Base-by-base conservation (phyloP, 805 yeast genomes). In the Zygosaccharomyces rouxii region DNA sequence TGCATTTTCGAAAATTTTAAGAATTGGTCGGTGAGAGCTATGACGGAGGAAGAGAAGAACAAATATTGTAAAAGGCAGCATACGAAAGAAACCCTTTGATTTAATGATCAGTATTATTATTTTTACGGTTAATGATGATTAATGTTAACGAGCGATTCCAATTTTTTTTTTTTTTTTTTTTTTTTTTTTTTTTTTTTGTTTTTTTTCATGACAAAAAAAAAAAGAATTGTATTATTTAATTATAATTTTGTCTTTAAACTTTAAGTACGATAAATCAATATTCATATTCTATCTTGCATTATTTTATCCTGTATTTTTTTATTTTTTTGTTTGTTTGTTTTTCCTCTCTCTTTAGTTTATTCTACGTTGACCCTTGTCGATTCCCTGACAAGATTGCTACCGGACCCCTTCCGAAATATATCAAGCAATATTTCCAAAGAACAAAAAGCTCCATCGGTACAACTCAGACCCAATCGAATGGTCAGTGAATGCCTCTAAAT, bases 21-120 rank as follows among this genome's bases (percentile, higher is more conserved):
- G n/a, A 60, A 48, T 33, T 66, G 70, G 70, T 41, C 60, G 11
- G 58, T 64, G 3, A 53, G 61, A 33, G 56, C 54, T 19, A 62
- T 66, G 57, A 51, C 63, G 4, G 67, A 64, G 10, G 67, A 58
- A 5, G 68, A 64, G 35, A 66, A 60, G 47, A 50, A 43, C 16
- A 61, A 60, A 39, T 64, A 62, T 42, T 64, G 70, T 46, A 64
- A 63, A 46, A 55, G 68, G 43, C 61, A 59, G 37, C 60, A 58
- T 44, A 42, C 48, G 37, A 51, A 42, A 26, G 51, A 50, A 25
- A 39, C 22, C 26, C 19, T 23, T 38, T 29, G 28, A 42, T 18
- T 10, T 33, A 7, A 16, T 33, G 9, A 16, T 33, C 19, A 14
- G 10, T 6, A n/a, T 16, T 14, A 7, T 14, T 28, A 5, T 29